Conservation (phyloP, 371 early-diverging fungal genomes). For the Mortierella sp. region DNA sequence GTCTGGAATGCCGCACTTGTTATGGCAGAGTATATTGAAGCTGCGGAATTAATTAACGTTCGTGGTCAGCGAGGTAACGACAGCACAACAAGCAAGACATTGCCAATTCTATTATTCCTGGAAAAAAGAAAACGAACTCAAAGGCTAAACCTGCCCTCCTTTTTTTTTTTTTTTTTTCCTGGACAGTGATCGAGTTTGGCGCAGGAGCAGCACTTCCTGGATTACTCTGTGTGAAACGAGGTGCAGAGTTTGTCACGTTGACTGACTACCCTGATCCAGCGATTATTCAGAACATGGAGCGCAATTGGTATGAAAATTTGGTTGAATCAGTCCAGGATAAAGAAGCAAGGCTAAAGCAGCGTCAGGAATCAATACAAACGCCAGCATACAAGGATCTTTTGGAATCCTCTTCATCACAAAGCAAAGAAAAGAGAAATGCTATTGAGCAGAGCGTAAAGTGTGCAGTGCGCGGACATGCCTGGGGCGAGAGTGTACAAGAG, state of each 20-base stretch:
- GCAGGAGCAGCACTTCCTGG: constrained; percentile 52
- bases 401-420: neutral
- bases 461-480: constrained; percentile 55
- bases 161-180: neutral
- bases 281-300: constrained; percentile 44
- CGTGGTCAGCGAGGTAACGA: constrained; percentile 33
- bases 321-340: constrained; percentile 27
- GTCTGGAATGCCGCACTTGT: constrained; percentile 53
- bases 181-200: constrained; percentile 48
- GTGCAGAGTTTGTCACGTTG: constrained; percentile 37
- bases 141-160: neutral
- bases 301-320: constrained; percentile 54
- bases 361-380: constrained; percentile 10
- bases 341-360: constrained; percentile 11
- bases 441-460: constrained; percentile 35
- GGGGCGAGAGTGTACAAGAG: constrained; percentile 45
- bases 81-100: neutral
- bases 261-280: constrained; percentile 51
- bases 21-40: constrained; percentile 53
- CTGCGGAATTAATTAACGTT: constrained; percentile 14
- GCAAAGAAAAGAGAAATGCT: neutral
- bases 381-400: neutral
- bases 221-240: constrained; percentile 33
- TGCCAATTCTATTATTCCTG: too few species aligned
- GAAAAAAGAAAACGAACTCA: neutral